These are phyloP conservation scores for Harringtonia aguacate DNA, from an alignment of 2,329 filamentous ascomycete genomes.

Conservation along the genomic window DNA sequence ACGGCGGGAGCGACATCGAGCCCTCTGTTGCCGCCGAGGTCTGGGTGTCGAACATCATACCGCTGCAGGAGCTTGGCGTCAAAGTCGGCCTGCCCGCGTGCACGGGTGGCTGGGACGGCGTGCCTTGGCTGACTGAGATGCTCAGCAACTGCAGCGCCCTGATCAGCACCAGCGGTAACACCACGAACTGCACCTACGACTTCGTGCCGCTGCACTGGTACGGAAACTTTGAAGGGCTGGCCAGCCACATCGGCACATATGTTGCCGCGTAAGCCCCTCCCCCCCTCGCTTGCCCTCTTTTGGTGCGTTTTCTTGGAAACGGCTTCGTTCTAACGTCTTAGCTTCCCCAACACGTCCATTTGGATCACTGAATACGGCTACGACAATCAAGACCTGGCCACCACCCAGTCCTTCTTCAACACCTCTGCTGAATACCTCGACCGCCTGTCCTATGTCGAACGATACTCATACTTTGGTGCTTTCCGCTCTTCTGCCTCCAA, in stretches of 20 bases:
- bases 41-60: constrained; percentile 64
- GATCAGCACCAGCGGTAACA: constrained; percentile 30
- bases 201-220: constrained; percentile 59
- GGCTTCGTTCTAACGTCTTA: constrained; percentile 15
- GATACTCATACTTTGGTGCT: constrained; percentile 67
- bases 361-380: constrained; percentile 75
- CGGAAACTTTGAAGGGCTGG: constrained; percentile 58
- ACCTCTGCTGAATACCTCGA: constrained; percentile 57
- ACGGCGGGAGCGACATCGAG: constrained; percentile 52
- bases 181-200: constrained; percentile 48
- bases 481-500: constrained; percentile 63
- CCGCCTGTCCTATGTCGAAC: constrained; percentile 45
- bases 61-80: constrained; percentile 52
- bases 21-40: constrained; percentile 51
- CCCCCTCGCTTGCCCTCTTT: not conserved
- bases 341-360: constrained; percentile 50
- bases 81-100: constrained; percentile 62
- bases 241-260: constrained; percentile 54
- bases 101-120: constrained; percentile 48
- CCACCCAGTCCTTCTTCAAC: constrained; percentile 59
- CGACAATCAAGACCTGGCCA: constrained; percentile 40
- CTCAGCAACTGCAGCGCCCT: constrained; percentile 51
- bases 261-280: constrained; percentile 26
- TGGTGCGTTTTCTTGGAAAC: not conserved
- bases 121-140: constrained; percentile 58